Evolutionary conservation across 495 filamentous ascomycete species (phyloP), one percentile per base, ranked within the genome.

Genomic region (Penicillium egyptiacum): DNA sequence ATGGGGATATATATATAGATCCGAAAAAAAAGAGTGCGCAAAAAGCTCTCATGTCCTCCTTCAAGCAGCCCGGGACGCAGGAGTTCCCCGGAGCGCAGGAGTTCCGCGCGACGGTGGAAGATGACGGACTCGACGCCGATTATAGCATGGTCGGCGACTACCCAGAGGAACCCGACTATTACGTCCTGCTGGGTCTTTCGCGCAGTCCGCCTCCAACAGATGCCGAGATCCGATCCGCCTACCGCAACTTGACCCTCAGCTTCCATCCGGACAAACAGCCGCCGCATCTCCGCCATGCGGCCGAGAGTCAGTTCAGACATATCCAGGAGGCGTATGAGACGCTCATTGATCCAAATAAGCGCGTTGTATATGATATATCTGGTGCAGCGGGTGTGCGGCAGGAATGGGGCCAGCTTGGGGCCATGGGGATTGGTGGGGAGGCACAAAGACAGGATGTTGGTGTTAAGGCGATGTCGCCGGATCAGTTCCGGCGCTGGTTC

Each of bases 191-290:
- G n/a, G 78, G 79, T 16, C 71, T 84, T 25, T 64, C 76, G 5
- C 70, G 68, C 42, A 61, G 73, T 1, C 74, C 79, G 9, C 64
- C 75, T 0, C 74, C 83, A 4, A 76, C 78, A 28, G 70, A 78
- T 5, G 60, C 75, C 22, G 73, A 82, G 25, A 79, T 86, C 55
- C 77, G 78, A 30, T 74, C 71, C 19, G 79, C 81, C 11, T 84
- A 82, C 57, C 75, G 73, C 33, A 75, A 72, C 12, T 71, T 85
- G 26, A 77, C 77, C 22, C 76, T 81, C n/a, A 76, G 76, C 42
- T 83, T 86, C 48, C 80, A 84, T 53, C 80, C 83, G 11, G 83
- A 86, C 58, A 82, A 80, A 53, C 82, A 84, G 53, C 79, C 83
- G 2, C 51, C 74, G 17, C 68, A 79, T 31, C 65, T 77, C 31